Conservation (phyloP, 2,329 filamentous ascomycete genomes). For the Bipolaris victoriae region DNA sequence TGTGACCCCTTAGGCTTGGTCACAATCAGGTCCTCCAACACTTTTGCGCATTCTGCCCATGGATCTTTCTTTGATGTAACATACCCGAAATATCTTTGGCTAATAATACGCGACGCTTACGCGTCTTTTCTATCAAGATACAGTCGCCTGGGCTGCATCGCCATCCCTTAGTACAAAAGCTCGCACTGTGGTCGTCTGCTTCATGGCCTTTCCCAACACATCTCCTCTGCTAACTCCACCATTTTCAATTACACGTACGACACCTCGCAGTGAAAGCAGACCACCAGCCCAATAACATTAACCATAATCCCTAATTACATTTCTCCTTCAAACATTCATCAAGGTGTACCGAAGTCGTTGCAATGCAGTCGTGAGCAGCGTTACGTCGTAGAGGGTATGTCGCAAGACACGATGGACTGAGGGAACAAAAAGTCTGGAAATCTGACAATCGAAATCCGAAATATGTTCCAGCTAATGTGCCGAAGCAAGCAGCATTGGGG, state of each 20-base stretch:
- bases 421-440: slow-evolving; percentile 4
- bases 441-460: slow-evolving; percentile 1
- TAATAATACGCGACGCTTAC: slow-evolving; percentile 13
- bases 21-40: not conserved
- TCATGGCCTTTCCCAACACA: not conserved
- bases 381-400: slow-evolving; percentile 39
- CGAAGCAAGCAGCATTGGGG: slow-evolving; percentile 21
- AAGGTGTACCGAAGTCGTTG: slow-evolving; percentile 23
- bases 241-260: slow-evolving; percentile 3
- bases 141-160: not conserved
- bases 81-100: slow-evolving; percentile 23
- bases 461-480: slow-evolving; percentile 17
- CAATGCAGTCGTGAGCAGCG: slow-evolving; percentile 34
- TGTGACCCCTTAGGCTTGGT: slow-evolving; percentile 4
- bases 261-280: slow-evolving; percentile 5
- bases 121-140: slow-evolving; percentile 11
- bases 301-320: slow-evolving; percentile 9
- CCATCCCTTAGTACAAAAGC: not conserved
- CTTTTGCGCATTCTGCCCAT: not conserved
- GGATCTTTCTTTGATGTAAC: slow-evolving; percentile 13
- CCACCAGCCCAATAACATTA: slow-evolving; percentile 2
- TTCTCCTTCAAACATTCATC: slow-evolving; percentile 22
- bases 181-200: not conserved
- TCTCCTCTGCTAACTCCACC: not conserved
- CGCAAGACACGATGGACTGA: slow-evolving; percentile 19